These are phyloP conservation scores for Peterozyma toletana DNA, from an alignment of 805 yeast genomes.

Conservation along the genomic window DNA sequence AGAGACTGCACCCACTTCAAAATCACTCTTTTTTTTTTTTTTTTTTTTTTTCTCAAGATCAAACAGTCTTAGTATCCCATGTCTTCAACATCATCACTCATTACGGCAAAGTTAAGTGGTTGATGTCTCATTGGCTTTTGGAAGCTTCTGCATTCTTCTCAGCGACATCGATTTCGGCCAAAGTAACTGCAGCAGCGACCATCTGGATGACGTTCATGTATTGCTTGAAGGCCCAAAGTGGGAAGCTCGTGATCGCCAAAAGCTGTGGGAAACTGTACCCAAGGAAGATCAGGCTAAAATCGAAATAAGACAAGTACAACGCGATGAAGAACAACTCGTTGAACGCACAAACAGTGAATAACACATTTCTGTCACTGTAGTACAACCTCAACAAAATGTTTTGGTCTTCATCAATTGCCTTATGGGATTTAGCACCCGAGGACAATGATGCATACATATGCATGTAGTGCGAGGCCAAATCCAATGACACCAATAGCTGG, in stretches of 20 bases:
- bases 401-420: constrained; percentile 64
- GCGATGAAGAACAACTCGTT: constrained; percentile 93
- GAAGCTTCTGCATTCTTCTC: constrained; percentile 25
- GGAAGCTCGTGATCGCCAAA: constrained; percentile 53
- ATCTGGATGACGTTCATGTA: constrained; percentile 83
- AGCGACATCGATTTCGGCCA: constrained; percentile 73
- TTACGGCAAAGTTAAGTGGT: too few relatives aligned
- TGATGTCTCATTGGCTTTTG: too few relatives aligned
- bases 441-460: constrained; percentile 94
- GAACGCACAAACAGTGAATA: constrained; percentile 85
- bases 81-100: too few relatives aligned
- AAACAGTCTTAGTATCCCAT: too few relatives aligned
- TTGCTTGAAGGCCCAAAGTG: constrained; percentile 89
- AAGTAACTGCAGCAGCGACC: constrained; percentile 71
- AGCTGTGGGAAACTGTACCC: constrained; percentile 22
- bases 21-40: too few relatives aligned
- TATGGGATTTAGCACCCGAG: constrained; percentile 77
- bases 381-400: constrained; percentile 74
- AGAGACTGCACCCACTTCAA: too few relatives aligned
- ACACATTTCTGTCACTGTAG: constrained; percentile 77
- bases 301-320: constrained; percentile 68
- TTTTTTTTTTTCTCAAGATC: too few relatives aligned
- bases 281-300: constrained; percentile 33
- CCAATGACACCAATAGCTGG: constrained; percentile 80
- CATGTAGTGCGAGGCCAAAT: constrained; percentile 92